Base-by-base conservation (phyloP, 352 stramenopile genomes). In the Pythium aquatile region DNA sequence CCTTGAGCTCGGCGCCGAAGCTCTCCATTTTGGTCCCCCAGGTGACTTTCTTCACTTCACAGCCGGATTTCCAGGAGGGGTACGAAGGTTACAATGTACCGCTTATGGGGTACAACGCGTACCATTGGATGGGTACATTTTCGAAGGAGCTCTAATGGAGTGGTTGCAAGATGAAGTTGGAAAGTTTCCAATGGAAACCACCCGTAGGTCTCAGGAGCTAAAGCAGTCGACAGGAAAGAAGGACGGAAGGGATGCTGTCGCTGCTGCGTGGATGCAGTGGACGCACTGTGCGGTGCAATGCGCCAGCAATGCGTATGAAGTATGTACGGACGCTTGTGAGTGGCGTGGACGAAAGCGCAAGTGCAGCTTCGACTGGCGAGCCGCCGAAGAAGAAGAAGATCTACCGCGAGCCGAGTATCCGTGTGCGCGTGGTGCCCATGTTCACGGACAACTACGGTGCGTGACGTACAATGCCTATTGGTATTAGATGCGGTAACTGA, bases 381-480 rank as follows among this genome's bases (percentile, higher is more conserved):
- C 42, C n/a, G 16, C n/a, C 30, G 3, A 76, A 70, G 28, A 67
- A 69, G 30, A 83, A 76, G 62, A 85, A 82, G 60, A 85, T 82
- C 54, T 69, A 79, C 30, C 83, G 83, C 11, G 86, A 94, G 9
- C 86, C 86, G 17, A 91, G 83, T 76, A 72, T 94, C 26, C 84
- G 86, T 49, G 86, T 94, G 42, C 82, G 86, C n/a, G 68, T 94
- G 20, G 81, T 94, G 62, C 70, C 82, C 55, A 93, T 94, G 86
- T 85, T 94, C 61, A 47, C 74, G 28, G 86, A 94, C 64, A 94
- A 94, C 69, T 94, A 94, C 51, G 86, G 85, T 91, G 5, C 17
- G 26, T 11, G 54, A 8, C 17, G 26, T 20, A 55, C 16, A 10
- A 5, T 57, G 17, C 16, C 20, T 26, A 17, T 48, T 24, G 5